A percentile compares a stretch with the other conserved stretches of the same genome.
Conservation (phyloP, 768 basidiomycete genomes). For the Trametes sanguinea region DNA sequence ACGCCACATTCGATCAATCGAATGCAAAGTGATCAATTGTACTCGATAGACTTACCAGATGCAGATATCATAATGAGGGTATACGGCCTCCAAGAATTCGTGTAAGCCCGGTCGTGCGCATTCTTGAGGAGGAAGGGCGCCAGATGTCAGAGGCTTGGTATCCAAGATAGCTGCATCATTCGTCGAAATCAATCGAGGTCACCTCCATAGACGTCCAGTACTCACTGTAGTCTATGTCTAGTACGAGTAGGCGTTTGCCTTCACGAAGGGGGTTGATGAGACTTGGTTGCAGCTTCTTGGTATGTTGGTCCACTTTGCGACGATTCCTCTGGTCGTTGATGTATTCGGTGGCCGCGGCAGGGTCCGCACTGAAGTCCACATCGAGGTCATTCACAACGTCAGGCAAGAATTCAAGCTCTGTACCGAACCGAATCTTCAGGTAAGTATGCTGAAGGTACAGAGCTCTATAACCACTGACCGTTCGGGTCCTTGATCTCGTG, state of each 20-base stretch:
- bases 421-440: neutral
- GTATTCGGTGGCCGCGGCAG: constrained; percentile 58
- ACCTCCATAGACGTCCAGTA: neutral
- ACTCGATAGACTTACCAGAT: constrained; percentile 66
- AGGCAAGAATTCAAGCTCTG: constrained; percentile 66
- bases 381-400: constrained; percentile 83
- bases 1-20: too few species aligned
- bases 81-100: constrained; percentile 78
- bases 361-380: constrained; percentile 70
- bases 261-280: constrained; percentile 75
- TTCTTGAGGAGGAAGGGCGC: constrained; percentile 75
- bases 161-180: constrained; percentile 67
- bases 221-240: constrained; percentile 89
- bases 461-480: constrained; percentile 35
- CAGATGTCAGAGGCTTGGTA: constrained; percentile 82
- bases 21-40: neutral
- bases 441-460: constrained; percentile 3
- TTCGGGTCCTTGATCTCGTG: constrained; percentile 83
- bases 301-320: constrained; percentile 76
- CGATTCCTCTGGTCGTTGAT: constrained; percentile 79
- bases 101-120: constrained; percentile 85
- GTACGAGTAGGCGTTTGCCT: constrained; percentile 79
- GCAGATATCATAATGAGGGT: constrained; percentile 86
- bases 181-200: neutral
- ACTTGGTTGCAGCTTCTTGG: constrained; percentile 62